Evolutionary conservation across 768 basidiomycete genomes (phyloP).

Genomic region (Serendipita sp.): DNA sequence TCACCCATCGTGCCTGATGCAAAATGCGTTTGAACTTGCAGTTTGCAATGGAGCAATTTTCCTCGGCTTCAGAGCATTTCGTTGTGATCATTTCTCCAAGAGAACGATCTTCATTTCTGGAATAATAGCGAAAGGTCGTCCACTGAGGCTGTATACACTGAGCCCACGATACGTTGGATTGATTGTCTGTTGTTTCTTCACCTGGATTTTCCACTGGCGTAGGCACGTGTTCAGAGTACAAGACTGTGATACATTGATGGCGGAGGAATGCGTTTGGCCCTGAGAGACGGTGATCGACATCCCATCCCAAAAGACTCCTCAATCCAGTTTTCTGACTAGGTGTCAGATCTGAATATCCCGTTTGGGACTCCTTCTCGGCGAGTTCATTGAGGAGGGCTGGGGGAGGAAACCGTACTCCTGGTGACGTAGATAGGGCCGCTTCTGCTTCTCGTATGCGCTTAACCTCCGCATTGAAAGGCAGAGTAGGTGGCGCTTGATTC

Average conservation of each 20-base stretch:
- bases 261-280: constrained; percentile 37
- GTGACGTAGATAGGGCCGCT: constrained; percentile 35
- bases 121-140: constrained; percentile 36
- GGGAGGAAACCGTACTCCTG: constrained; percentile 30
- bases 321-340: constrained; percentile 45
- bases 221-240: constrained; percentile 29
- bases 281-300: constrained; percentile 25
- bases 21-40: not conserved
- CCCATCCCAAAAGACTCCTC: constrained; percentile 42
- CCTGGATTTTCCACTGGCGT: not conserved
- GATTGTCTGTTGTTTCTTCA: constrained; percentile 10
- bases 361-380: constrained; percentile 31
- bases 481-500: constrained; percentile 1
- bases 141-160: constrained; percentile 33
- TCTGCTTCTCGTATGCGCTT: constrained; percentile 25
- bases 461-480: constrained; percentile 27
- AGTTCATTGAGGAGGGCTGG: constrained; percentile 36
- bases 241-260: constrained; percentile 39
- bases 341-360: constrained; percentile 24
- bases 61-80: constrained; percentile 18
- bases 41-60: constrained; percentile 23
- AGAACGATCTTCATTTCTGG: constrained; percentile 16
- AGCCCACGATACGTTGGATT: constrained; percentile 7
- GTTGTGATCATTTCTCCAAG: constrained; percentile 30
- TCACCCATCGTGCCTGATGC: constrained; percentile 31